Conservation (phyloP, 23 red algal species). For the Gracilaria domingensis region DNA sequence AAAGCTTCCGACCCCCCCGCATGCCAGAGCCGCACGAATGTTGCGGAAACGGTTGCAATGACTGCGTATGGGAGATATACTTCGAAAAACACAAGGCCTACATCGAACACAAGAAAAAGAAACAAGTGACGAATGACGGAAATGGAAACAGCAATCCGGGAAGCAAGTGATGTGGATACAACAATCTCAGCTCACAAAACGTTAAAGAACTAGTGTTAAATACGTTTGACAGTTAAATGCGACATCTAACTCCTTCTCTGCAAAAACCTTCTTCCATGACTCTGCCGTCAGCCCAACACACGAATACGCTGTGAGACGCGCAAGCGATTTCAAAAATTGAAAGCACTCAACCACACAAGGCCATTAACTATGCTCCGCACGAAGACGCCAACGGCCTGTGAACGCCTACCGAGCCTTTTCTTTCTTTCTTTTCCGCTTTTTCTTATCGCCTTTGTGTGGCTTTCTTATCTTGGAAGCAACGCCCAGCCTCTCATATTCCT, state of each 20-base stretch:
- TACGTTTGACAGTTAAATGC: neutral
- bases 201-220: neutral
- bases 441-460: slow-evolving; percentile 35
- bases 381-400: neutral
- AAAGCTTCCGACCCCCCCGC: slow-evolving; percentile 37
- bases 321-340: neutral
- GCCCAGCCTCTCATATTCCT: slow-evolving; percentile 23
- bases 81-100: slow-evolving; percentile 69
- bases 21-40: slow-evolving; percentile 85
- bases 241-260: neutral
- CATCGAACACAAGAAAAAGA: slow-evolving; percentile 37
- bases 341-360: neutral
- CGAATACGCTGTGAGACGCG: neutral
- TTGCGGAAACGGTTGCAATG: slow-evolving; percentile 89
- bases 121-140: neutral
- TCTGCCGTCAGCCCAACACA: neutral
- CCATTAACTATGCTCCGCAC: neutral
- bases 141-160: too few relatives aligned
- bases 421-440: slow-evolving; percentile 42
- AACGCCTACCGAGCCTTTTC: neutral
- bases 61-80: slow-evolving; percentile 83
- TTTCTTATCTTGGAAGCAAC: slow-evolving; percentile 35
- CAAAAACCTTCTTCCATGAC: neutral
- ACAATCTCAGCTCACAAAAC: neutral
- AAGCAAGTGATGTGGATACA: too few relatives aligned